Evolutionary conservation across 2,329 filamentous ascomycete species (phyloP).

Genomic region (Fusarium equiseti): DNA sequence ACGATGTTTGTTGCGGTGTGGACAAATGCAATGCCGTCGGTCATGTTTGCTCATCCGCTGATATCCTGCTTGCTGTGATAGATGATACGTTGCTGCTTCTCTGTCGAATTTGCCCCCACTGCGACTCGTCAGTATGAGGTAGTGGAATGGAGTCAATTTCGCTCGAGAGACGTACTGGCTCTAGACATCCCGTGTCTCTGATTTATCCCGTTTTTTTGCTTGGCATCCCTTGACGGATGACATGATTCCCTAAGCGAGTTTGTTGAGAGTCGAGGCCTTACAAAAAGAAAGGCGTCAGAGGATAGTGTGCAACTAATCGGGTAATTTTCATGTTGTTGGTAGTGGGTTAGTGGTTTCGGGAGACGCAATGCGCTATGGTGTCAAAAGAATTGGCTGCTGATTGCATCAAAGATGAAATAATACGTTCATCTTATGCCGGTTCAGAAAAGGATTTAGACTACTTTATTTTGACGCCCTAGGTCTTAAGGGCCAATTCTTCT

Average conservation of each 20-base stretch:
- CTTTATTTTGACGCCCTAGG: too few relatives aligned
- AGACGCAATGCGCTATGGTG: too few relatives aligned
- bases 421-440: too few relatives aligned
- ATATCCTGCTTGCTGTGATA: neutral
- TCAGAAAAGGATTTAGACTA: too few relatives aligned
- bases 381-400: too few relatives aligned
- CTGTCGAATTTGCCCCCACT: neutral
- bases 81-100: neutral
- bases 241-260: neutral
- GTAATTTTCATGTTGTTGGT: neutral
- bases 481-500: too few relatives aligned
- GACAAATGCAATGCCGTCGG: constrained; percentile 6
- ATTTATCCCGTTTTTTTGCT: neutral
- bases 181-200: constrained; percentile 7
- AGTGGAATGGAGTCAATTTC: constrained; percentile 23
- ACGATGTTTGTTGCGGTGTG: constrained; percentile 13
- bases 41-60: constrained; percentile 7
- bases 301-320: neutral
- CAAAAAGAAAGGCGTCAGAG: neutral
- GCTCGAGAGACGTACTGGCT: constrained; percentile 17
- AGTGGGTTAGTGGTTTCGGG: neutral
- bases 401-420: too few relatives aligned
- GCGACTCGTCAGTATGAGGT: neutral
- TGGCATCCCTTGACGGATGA: neutral
- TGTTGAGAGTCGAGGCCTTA: constrained; percentile 4